Conservation (phyloP, 2,329 filamentous ascomycete genomes). For the Beauveria asiatica region DNA sequence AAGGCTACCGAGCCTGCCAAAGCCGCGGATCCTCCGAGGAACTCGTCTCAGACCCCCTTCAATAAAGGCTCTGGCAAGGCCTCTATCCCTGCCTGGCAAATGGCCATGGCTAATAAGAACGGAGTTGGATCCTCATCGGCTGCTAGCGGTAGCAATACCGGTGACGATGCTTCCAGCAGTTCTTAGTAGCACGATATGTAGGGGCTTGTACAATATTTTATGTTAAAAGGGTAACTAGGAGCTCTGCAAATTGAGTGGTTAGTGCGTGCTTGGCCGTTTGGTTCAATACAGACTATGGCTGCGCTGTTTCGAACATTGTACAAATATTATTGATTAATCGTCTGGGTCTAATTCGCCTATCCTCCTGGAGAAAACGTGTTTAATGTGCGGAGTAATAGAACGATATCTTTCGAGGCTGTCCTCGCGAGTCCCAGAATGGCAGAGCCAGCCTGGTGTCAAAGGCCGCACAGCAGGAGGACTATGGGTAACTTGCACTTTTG, state of each 20-base stretch:
- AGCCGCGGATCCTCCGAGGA: constrained; percentile 25
- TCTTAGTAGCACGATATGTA: not conserved
- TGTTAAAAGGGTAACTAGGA: not conserved
- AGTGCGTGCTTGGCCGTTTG: not conserved
- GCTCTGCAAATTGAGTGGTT: not conserved
- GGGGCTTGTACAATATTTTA: constrained; percentile 5
- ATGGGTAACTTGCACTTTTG: too few relatives aligned
- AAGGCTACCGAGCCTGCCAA: constrained; percentile 20
- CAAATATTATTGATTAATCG: not conserved
- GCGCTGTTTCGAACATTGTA: not conserved
- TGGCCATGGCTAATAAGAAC: constrained; percentile 56
- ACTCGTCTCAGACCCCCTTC: constrained; percentile 20
- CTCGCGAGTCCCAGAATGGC: too few relatives aligned
- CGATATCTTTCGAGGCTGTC: not conserved
- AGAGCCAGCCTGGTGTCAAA: not conserved
- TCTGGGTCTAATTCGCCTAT: not conserved
- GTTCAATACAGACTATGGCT: constrained; percentile 1
- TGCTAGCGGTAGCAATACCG: constrained; percentile 12
- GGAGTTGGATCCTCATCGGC: constrained; percentile 19
- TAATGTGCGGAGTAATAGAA: not conserved
- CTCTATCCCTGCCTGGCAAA: constrained; percentile 72
- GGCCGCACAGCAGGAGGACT: not conserved
- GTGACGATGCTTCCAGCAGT: constrained; percentile 18
- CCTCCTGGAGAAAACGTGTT: not conserved
- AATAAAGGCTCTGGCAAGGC: constrained; percentile 42